Conservation (phyloP, 2,329 filamentous ascomycete species). For the Monosporascus sp. region DNA sequence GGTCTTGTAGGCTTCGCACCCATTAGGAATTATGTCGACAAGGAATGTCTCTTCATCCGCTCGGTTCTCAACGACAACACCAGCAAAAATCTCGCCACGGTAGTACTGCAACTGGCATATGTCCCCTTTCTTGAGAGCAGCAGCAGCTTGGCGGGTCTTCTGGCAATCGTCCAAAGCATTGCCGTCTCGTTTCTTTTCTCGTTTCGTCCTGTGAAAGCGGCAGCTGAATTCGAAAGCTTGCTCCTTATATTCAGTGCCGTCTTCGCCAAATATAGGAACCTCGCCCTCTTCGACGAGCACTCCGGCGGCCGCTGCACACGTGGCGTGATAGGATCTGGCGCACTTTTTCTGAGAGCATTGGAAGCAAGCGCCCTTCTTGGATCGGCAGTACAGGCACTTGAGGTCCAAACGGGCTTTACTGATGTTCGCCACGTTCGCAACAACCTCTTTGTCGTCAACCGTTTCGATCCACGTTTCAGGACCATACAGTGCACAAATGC, state of each 20-base stretch:
- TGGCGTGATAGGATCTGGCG: conserved; percentile 87
- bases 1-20: conserved; percentile 41
- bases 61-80: conserved; percentile 79
- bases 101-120: conserved; percentile 83
- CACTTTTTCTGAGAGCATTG: conserved; percentile 96
- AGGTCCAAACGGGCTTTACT: conserved; percentile 83
- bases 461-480: conserved; percentile 84
- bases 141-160: conserved; percentile 63
- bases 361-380: conserved; percentile 92
- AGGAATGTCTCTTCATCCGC: conserved; percentile 68
- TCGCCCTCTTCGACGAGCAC: conserved; percentile 86
- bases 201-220: conserved; percentile 85
- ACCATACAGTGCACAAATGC: conserved; percentile 83
- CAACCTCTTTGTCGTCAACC: conserved; percentile 63
- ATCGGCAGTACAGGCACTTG: conserved; percentile 92
- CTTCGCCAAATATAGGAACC: conserved; percentile 80
- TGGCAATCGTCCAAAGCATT: conserved; percentile 65
- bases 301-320: conserved; percentile 85
- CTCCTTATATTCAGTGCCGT: conserved; percentile 87
- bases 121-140: conserved; percentile 63
- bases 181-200: conserved; percentile 68
- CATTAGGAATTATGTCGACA: conserved; percentile 77
- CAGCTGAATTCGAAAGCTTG: conserved; percentile 91
- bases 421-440: conserved; percentile 75
- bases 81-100: conserved; percentile 84